Percentiles rank a stretch among this genome's conserved stretches.
Evolutionary conservation across 169 alveolate species (phyloP).

Genomic region (Miamiensis avidus): DNA sequence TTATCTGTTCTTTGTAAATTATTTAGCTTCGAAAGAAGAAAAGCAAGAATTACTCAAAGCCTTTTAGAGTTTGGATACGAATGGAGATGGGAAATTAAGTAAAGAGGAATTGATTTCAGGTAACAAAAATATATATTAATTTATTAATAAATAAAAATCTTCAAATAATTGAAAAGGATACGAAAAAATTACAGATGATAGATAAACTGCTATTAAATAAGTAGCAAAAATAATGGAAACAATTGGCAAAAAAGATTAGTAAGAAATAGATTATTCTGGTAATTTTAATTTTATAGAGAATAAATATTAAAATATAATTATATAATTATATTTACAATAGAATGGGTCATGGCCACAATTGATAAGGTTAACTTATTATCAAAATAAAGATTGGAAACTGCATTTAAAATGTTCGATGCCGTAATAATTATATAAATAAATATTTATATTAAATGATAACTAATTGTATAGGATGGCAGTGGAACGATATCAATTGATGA

Average conservation of each 20-base stretch:
- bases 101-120: slow-evolving; percentile 60
- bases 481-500: slow-evolving; percentile 72
- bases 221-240: slow-evolving; percentile 92
- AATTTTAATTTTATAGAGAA: too few relatives aligned
- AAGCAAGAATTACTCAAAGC: slow-evolving; percentile 53
- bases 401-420: slow-evolving; percentile 75
- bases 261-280: slow-evolving; percentile 92
- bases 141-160: too few relatives aligned
- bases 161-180: slow-evolving; percentile 17
- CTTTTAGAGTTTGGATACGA: slow-evolving; percentile 60
- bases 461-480: slow-evolving; percentile 52
- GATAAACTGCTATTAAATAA: slow-evolving; percentile 85
- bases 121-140: too few relatives aligned
- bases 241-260: slow-evolving; percentile 94
- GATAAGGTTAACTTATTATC: slow-evolving; percentile 56
- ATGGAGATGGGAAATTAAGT: slow-evolving; percentile 77
- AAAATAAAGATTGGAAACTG: slow-evolving; percentile 63
- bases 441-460: too few relatives aligned
- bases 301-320: too few relatives aligned
- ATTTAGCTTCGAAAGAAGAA: slow-evolving; percentile 51
- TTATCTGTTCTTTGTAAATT: slow-evolving; percentile 63
- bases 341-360: slow-evolving; percentile 73
- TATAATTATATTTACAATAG: slow-evolving; percentile 21
- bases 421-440: not conserved
- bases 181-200: slow-evolving; percentile 52